A percentile compares a stretch with the other conserved stretches of the same genome.
Evolutionary conservation across 1,139 yeast species (phyloP).

Genomic region (Kodamaea fungicola): DNA sequence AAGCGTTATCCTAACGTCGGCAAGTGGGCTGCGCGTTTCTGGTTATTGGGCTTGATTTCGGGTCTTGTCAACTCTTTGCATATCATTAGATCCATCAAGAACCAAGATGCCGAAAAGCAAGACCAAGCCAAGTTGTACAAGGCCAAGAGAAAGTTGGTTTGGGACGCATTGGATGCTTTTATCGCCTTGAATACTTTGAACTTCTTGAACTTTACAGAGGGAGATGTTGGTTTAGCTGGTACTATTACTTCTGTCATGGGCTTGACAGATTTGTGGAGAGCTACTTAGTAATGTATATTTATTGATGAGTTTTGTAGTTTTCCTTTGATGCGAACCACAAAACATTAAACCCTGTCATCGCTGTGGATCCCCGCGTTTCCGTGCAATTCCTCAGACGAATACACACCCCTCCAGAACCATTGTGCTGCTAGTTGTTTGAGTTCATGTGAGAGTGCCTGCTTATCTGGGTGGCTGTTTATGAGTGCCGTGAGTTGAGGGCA

Average conservation of each 20-base stretch:
- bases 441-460: conserved; percentile 18
- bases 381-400: conserved; percentile 5
- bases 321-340: no score
- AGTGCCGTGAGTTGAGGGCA: conserved; percentile 3
- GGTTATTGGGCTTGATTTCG: conserved; percentile 72
- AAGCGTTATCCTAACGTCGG: conserved; percentile 34
- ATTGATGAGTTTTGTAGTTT: no score
- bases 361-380: no score
- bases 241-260: conserved; percentile 78
- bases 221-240: conserved; percentile 83
- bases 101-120: conserved; percentile 18
- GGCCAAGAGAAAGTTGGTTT: conserved; percentile 64
- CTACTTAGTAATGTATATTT: conserved; percentile 14
- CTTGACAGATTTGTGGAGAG: conserved; percentile 66
- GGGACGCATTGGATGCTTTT: conserved; percentile 76
- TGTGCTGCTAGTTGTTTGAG: conserved; percentile 25
- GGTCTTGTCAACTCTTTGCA: conserved; percentile 52
- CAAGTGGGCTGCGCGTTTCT: conserved; percentile 57
- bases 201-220: conserved; percentile 65
- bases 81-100: conserved; percentile 11
- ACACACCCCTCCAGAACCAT: conserved; percentile 35
- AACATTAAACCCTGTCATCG: no score
- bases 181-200: conserved; percentile 73
- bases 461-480: conserved; percentile 7
- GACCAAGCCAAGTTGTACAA: conserved; percentile 28